Evolutionary conservation across 2,329 filamentous ascomycete species (phyloP).

Genomic region (Monosporascus sp.): DNA sequence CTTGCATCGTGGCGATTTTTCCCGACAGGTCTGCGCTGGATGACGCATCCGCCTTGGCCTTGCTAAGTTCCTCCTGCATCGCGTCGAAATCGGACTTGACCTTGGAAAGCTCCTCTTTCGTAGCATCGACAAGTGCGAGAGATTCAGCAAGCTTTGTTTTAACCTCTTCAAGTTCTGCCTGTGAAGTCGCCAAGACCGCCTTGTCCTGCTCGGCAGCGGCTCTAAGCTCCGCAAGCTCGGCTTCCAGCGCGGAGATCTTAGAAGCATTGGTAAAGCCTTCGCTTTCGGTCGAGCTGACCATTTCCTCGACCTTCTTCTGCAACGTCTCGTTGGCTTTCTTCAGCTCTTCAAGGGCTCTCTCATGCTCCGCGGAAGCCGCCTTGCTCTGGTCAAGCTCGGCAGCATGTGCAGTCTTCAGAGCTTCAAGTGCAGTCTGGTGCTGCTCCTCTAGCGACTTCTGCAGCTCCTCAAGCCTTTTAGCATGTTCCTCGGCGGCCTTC

Average conservation of each 20-base stretch:
- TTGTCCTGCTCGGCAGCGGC: slow-evolving; percentile 43
- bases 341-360: slow-evolving; percentile 44
- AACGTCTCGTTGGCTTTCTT: slow-evolving; percentile 46
- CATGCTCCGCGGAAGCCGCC: slow-evolving; percentile 38
- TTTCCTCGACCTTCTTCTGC: slow-evolving; percentile 49
- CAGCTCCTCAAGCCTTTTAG: slow-evolving; percentile 44
- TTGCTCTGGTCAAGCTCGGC: slow-evolving; percentile 43
- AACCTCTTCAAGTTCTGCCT: slow-evolving; percentile 31
- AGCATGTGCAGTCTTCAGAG: slow-evolving; percentile 48
- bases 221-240: slow-evolving; percentile 46
- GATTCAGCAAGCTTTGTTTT: slow-evolving; percentile 31
- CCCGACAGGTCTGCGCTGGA: slow-evolving; percentile 19
- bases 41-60: slow-evolving; percentile 42
- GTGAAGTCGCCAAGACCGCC: slow-evolving; percentile 39
- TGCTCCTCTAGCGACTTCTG: slow-evolving; percentile 43
- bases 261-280: slow-evolving; percentile 39
- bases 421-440: slow-evolving; percentile 42
- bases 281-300: slow-evolving; percentile 42
- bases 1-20: slow-evolving; percentile 21
- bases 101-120: slow-evolving; percentile 40
- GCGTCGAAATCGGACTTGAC: slow-evolving; percentile 44
- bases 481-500: slow-evolving; percentile 41
- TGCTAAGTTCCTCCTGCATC: slow-evolving; percentile 37
- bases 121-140: slow-evolving; percentile 18
- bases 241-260: slow-evolving; percentile 46